Percentiles rank a stretch among this genome's conserved stretches.
These are phyloP conservation scores for Acanthamoeba castellanii DNA, from an alignment of 208 protist genomes.

Conservation along the genomic window DNA sequence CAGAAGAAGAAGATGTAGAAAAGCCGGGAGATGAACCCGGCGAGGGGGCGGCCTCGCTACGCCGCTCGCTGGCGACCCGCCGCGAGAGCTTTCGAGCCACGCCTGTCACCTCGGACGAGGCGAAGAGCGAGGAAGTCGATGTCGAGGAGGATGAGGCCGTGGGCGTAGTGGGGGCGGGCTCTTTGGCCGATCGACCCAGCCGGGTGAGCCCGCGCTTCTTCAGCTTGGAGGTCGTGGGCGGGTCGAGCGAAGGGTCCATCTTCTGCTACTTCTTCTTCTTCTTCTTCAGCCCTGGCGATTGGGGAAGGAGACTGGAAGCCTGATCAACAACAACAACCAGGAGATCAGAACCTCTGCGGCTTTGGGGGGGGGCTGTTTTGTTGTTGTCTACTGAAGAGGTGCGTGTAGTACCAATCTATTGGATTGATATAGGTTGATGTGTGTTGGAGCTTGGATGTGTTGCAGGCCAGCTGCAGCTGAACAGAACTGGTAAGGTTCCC, in stretches of 20 bases:
- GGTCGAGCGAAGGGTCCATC: background rate
- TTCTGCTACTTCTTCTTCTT: background rate
- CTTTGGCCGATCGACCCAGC: background rate
- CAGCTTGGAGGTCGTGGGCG: background rate
- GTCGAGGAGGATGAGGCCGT: background rate
- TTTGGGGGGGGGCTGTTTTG: too few species aligned
- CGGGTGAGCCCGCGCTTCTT: background rate
- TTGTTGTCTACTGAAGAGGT: too few species aligned
- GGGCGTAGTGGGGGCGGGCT: background rate
- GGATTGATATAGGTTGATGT: too few species aligned
- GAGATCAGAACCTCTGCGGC: too few species aligned
- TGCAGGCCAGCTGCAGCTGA: too few species aligned
- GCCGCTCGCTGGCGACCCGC: background rate
- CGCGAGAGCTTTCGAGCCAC: background rate
- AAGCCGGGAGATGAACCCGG: background rate
- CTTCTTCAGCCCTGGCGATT: too few species aligned
- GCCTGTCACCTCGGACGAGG: background rate
- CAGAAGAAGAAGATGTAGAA: background rate
- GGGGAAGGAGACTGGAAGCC: too few species aligned
- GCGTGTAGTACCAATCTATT: too few species aligned
- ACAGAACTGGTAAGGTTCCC: too few species aligned
- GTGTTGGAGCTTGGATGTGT: too few species aligned
- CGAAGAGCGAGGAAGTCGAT: background rate
- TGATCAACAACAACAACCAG: too few species aligned
- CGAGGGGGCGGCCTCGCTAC: background rate